These are phyloP conservation scores for Phoenix dactylifera DNA, from an alignment of 176 grass and related monocot genomes.

Conservation along the genomic window DNA sequence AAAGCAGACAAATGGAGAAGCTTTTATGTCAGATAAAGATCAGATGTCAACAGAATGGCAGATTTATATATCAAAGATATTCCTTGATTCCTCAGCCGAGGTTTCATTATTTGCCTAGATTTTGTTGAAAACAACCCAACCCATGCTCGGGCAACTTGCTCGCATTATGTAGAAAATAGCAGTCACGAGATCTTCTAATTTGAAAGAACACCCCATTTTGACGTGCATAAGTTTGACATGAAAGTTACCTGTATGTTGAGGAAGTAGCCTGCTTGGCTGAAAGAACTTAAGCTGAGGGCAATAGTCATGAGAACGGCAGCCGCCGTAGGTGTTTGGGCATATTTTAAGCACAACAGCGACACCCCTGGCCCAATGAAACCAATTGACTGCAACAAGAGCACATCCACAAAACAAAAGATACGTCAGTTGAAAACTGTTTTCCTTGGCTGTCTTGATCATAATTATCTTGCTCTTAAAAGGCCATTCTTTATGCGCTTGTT, in stretches of 20 bases:
- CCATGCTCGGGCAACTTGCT: no score
- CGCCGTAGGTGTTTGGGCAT: conserved; percentile 54
- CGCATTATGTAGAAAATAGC: no score
- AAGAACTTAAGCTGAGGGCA: conserved; percentile 86
- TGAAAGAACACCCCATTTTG: no score
- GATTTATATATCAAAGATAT: not conserved
- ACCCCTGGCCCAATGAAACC: conserved; percentile 76
- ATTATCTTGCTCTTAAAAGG: no score
- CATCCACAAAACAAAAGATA: conserved; percentile 4
- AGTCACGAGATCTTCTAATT: no score
- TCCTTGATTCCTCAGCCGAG: no score
- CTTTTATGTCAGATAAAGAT: not conserved
- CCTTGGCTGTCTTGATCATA: no score
- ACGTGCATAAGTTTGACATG: not conserved
- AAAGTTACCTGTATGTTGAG: conserved; percentile 71
- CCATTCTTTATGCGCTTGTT: no score
- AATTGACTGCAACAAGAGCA: conserved; percentile 48
- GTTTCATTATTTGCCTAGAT: no score
- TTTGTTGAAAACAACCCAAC: no score
- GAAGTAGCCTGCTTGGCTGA: conserved; percentile 86
- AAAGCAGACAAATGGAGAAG: conserved; percentile 8
- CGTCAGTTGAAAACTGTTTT: not conserved
- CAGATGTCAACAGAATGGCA: not conserved
- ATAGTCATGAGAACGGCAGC: conserved; percentile 69
- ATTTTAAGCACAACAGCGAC: conserved; percentile 62